Conservation (phyloP, 805 yeast genomes). For the Zygosaccharomyces siamensis region DNA sequence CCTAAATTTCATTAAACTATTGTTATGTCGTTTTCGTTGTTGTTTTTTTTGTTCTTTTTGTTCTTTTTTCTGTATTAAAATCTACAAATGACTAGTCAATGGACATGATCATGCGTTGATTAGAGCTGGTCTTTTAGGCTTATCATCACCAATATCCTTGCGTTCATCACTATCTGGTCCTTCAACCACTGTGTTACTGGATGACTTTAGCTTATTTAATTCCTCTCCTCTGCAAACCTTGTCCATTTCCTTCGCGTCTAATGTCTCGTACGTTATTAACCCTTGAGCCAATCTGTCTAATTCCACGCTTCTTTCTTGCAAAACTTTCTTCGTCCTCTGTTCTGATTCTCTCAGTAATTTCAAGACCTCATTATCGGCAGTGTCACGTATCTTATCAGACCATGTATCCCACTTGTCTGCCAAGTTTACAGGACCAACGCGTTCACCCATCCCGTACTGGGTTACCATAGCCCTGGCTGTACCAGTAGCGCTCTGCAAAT, state of each 20-base stretch:
- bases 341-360: slow-evolving; percentile 70
- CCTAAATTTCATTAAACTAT: background rate
- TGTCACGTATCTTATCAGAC: slow-evolving; percentile 82
- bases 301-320: slow-evolving; percentile 60
- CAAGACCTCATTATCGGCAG: slow-evolving; percentile 91
- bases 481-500: slow-evolving; percentile 80
- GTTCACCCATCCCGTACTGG: slow-evolving; percentile 91
- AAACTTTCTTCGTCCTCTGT: slow-evolving; percentile 65
- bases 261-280: slow-evolving; percentile 88
- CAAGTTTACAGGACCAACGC: slow-evolving; percentile 85
- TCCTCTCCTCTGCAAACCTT: slow-evolving; percentile 76
- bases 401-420: slow-evolving; percentile 92
- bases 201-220: slow-evolving; percentile 60
- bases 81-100: slow-evolving; percentile 1
- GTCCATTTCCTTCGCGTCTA: slow-evolving; percentile 86
- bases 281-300: slow-evolving; percentile 88
- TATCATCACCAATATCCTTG: slow-evolving; percentile 35
- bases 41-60: background rate
- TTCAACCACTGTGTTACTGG: slow-evolving; percentile 72
- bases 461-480: slow-evolving; percentile 97
- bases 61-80: background rate
- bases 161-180: slow-evolving; percentile 45
- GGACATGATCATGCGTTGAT: slow-evolving; percentile 24
- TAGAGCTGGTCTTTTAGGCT: slow-evolving; percentile 30
- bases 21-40: background rate